Conservation (phyloP, 2,329 filamentous ascomycete species). For the Arthrobotrys sinensis region DNA sequence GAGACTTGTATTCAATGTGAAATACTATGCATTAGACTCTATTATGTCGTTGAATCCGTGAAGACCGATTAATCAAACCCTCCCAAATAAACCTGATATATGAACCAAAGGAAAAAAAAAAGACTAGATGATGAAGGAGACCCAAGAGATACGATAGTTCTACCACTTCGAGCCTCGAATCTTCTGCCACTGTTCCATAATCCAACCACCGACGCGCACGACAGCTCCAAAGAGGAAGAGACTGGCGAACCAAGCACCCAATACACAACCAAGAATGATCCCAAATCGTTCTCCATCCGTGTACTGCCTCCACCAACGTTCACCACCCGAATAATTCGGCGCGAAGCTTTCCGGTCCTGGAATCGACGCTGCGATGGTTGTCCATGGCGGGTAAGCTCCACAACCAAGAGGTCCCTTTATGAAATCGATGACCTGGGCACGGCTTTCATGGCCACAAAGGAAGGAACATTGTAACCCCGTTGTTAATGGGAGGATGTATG, state of each 20-base stretch:
- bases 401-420: constrained; percentile 40
- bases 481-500: constrained; percentile 49
- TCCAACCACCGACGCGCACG: not conserved
- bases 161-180: too few species aligned
- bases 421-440: constrained; percentile 43
- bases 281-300: constrained; percentile 48
- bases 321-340: constrained; percentile 35
- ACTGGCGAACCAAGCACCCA: constrained; percentile 8
- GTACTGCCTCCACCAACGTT: constrained; percentile 55
- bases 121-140: too few species aligned
- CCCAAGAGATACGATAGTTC: not conserved
- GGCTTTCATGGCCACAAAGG: constrained; percentile 48
- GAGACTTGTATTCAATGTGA: too few species aligned
- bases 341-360: constrained; percentile 48
- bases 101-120: too few species aligned
- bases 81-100: too few species aligned
- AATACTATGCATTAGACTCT: too few species aligned
- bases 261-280: constrained; percentile 42
- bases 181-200: not conserved
- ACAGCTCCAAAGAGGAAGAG: constrained; percentile 25
- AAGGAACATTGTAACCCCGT: constrained; percentile 55
- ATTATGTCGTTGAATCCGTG: too few species aligned
- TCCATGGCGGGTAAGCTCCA: constrained; percentile 40
- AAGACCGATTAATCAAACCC: too few species aligned
- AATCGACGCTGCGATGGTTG: constrained; percentile 8